Percentiles rank a stretch among this genome's conserved stretches.
Evolutionary conservation across 2,329 filamentous ascomycete species (phyloP).

Genomic region (Colletotrichum camelliae): DNA sequence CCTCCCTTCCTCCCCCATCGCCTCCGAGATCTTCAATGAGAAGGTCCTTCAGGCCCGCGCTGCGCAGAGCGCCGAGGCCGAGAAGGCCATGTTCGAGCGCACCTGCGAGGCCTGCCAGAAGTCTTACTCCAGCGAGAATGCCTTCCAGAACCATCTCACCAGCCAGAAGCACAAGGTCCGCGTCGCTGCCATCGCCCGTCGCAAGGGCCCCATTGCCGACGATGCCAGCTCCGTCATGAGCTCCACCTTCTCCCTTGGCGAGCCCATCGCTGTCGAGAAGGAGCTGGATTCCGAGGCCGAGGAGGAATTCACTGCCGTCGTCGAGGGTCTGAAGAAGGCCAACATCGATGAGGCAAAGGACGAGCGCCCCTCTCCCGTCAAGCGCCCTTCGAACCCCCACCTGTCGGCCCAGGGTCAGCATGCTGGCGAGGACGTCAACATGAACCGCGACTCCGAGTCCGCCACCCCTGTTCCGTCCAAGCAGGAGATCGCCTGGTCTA

Average conservation of each 20-base stretch:
- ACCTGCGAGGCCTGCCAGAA: slow-evolving; percentile 83
- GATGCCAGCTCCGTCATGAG: slow-evolving; percentile 85
- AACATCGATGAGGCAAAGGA: slow-evolving; percentile 61
- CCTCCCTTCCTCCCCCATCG: slow-evolving; percentile 86
- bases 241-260: slow-evolving; percentile 89
- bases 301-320: slow-evolving; percentile 77
- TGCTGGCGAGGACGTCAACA: slow-evolving; percentile 38
- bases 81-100: slow-evolving; percentile 88
- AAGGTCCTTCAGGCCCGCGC: slow-evolving; percentile 94
- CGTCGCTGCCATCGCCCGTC: slow-evolving; percentile 47
- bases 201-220: slow-evolving; percentile 46
- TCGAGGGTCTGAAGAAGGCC: slow-evolving; percentile 77
- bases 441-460: slow-evolving; percentile 49
- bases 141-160: slow-evolving; percentile 88
- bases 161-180: slow-evolving; percentile 89
- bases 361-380: slow-evolving; percentile 54
- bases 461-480: slow-evolving; percentile 40
- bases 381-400: slow-evolving; percentile 58
- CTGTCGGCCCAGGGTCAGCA: slow-evolving; percentile 48
- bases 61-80: slow-evolving; percentile 80
- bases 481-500: slow-evolving; percentile 44
- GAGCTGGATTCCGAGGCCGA: slow-evolving; percentile 71
- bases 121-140: slow-evolving; percentile 96
- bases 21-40: slow-evolving; percentile 91
- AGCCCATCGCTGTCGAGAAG: slow-evolving; percentile 65